These are phyloP conservation scores for Phytophthora cryptogea DNA, from an alignment of 352 stramenopile species.

Conservation along the genomic window DNA sequence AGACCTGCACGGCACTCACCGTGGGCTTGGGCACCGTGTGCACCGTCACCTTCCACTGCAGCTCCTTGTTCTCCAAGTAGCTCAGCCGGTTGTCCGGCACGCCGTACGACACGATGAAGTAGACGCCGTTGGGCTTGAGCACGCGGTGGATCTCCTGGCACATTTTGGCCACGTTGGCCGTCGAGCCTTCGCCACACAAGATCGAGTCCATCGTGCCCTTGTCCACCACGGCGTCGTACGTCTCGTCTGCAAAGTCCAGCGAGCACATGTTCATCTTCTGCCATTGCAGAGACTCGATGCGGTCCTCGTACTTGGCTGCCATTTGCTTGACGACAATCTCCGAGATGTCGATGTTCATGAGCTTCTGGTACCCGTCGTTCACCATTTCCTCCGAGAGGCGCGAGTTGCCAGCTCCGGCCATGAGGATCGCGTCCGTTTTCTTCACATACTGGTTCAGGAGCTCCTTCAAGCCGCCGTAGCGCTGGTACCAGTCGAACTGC, in stretches of 20 bases:
- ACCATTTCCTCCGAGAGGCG: conserved; percentile 96
- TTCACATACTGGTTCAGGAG: conserved; percentile 92
- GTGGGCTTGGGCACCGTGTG: conserved; percentile 97
- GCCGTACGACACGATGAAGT: conserved; percentile 96
- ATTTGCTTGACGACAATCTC: conserved; percentile 95
- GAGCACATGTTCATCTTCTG: conserved; percentile 95
- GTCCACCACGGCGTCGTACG: conserved; percentile 94
- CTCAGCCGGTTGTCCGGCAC: conserved; percentile 95
- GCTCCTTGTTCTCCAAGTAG: conserved; percentile 96
- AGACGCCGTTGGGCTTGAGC: conserved; percentile 94
- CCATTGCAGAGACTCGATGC: conserved; percentile 89
- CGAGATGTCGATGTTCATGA: conserved; percentile 97
- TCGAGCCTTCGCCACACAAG: conserved; percentile 95
- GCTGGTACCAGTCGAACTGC: conserved; percentile 95
- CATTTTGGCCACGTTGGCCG: conserved; percentile 95
- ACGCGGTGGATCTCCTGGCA: conserved; percentile 94
- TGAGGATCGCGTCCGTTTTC: conserved; percentile 94
- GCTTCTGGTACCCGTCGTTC: conserved; percentile 94
- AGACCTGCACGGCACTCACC: conserved; percentile 92
- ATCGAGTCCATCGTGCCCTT: conserved; percentile 97
- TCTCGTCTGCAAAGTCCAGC: conserved; percentile 95
- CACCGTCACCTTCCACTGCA: conserved; percentile 94
- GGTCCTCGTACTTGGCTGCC: conserved; percentile 92
- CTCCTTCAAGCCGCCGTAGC: conserved; percentile 91
- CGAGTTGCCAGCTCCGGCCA: conserved; percentile 94